Evolutionary conservation across 305 asterid species (phyloP), one percentile per base, ranked within the genome.

Genomic region (Solanum hybrid): DNA sequence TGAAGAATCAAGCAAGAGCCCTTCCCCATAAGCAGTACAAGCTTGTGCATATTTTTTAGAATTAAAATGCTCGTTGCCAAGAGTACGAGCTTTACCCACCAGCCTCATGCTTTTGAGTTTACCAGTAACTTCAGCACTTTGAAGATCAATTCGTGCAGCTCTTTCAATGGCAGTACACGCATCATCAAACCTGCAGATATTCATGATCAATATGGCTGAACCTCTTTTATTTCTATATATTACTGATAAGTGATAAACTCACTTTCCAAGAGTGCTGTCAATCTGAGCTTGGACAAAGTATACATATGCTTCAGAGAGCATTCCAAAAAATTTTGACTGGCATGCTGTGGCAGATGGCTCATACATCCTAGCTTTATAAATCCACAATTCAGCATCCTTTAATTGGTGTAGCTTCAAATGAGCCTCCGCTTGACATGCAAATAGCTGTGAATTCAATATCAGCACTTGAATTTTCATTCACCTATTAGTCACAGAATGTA

Each of bases 371-470:
- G 94, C 46, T 83, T 90, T 91, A 40, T 97, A 91, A 74, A 95
- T 82, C 69, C 94, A 93, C 39, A 88, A 78, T 83, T 89, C 93
- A 42, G 99, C 98, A 79, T 95, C 98, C 22, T 93, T 95, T 37
- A 95, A 87, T 80, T 90, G 94, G 94, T 93, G 96, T 87, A 98
- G 96, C 94, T 98, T 96, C 93, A 97, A 90, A 37, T 95, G 93
- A 83, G 98, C 98, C 92, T 98, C 99, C 13, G 99, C 99, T 93
- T 95, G 94, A 90, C 98, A 96, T 34, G 98, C 98, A 91, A 88
- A 90, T 36, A 98, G 94, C 99, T 98, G 98, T 37, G 93, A 91
- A 92, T 90, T 88, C 92, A 88, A 86, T 82, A 90, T 86, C 89
- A 90, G 79, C 86, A 85, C 86, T 67, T 34, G 40, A 11, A 11